Evolutionary conservation across 306 rosid genomes (phyloP).

Genomic region (Inga laurina): DNA sequence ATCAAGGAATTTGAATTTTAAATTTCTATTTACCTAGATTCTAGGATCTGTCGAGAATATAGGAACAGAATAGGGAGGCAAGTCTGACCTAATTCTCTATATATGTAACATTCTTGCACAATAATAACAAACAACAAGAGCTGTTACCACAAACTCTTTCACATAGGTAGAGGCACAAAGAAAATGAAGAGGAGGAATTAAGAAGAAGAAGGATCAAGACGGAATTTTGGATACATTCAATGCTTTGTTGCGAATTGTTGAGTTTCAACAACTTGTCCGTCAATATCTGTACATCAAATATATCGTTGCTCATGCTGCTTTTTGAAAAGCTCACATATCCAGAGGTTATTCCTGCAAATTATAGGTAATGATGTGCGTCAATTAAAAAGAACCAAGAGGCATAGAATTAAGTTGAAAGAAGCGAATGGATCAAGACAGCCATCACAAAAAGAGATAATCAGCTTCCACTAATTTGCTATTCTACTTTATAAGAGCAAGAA

Average conservation of each 20-base stretch:
- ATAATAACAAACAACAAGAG: too few relatives aligned
- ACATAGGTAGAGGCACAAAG: background rate
- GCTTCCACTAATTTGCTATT: background rate
- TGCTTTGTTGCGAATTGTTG: conserved; percentile 81
- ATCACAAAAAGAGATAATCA: conserved; percentile 4
- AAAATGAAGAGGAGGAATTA: background rate
- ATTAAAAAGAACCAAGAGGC: background rate
- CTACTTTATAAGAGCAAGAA: background rate
- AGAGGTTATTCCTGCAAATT: conserved; percentile 21
- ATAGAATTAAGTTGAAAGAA: background rate
- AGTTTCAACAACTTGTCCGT: conserved; percentile 66
- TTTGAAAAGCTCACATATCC: conserved; percentile 36
- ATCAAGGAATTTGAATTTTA: too few relatives aligned
- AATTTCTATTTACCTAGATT: too few relatives aligned
- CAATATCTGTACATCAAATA: conserved; percentile 54
- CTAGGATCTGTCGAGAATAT: too few relatives aligned
- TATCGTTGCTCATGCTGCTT: conserved; percentile 54
- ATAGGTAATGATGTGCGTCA: background rate
- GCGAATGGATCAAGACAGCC: conserved; percentile 1
- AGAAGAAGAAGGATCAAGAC: background rate
- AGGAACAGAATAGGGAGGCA: too few relatives aligned
- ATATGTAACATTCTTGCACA: too few relatives aligned
- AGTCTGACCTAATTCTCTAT: too few relatives aligned
- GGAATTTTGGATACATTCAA: conserved; percentile 66
- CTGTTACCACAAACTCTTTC: too few relatives aligned